Conservation (phyloP, 2,329 filamentous ascomycete species). For the Penicillium sp. region DNA sequence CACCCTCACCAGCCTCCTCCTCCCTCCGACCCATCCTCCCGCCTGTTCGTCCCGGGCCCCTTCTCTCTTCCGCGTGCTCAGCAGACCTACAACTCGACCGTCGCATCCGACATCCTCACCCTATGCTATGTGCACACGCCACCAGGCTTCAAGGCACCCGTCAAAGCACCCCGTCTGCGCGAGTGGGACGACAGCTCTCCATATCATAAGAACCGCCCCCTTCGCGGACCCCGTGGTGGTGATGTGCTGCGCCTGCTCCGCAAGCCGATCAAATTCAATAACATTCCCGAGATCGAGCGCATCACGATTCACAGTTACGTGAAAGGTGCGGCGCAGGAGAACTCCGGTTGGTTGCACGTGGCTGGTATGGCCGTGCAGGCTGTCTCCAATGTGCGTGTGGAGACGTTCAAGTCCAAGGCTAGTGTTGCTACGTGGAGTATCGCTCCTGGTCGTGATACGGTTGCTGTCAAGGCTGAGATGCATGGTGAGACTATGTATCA, state of each 20-base stretch:
- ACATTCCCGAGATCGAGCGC: slow-evolving; percentile 78
- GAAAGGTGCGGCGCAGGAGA: slow-evolving; percentile 68
- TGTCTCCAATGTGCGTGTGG: slow-evolving; percentile 76
- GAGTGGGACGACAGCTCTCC: slow-evolving; percentile 88
- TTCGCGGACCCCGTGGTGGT: slow-evolving; percentile 80
- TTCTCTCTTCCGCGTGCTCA: slow-evolving; percentile 85
- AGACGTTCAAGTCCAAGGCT: slow-evolving; percentile 69
- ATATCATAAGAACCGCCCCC: slow-evolving; percentile 89
- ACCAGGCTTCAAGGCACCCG: slow-evolving; percentile 68
- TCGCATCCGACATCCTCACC: slow-evolving; percentile 85
- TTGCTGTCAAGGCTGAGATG: slow-evolving; percentile 75
- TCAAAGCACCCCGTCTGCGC: slow-evolving; percentile 69
- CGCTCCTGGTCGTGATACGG: slow-evolving; percentile 68
- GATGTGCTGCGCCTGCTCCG: slow-evolving; percentile 57
- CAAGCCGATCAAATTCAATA: slow-evolving; percentile 72
- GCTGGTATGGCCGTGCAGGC: slow-evolving; percentile 83
- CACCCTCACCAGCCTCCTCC: slow-evolving; percentile 91
- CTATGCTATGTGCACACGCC: slow-evolving; percentile 85
- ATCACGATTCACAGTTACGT: slow-evolving; percentile 79
- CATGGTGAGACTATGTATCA: slow-evolving; percentile 81
- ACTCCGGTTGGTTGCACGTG: slow-evolving; percentile 76
- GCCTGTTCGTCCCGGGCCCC: slow-evolving; percentile 85
- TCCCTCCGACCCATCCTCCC: slow-evolving; percentile 81
- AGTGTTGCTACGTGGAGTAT: slow-evolving; percentile 78
- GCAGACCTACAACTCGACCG: slow-evolving; percentile 85